Base-by-base conservation (phyloP, 2,329 filamentous ascomycete species). In the Lecanosticta acicola region DNA sequence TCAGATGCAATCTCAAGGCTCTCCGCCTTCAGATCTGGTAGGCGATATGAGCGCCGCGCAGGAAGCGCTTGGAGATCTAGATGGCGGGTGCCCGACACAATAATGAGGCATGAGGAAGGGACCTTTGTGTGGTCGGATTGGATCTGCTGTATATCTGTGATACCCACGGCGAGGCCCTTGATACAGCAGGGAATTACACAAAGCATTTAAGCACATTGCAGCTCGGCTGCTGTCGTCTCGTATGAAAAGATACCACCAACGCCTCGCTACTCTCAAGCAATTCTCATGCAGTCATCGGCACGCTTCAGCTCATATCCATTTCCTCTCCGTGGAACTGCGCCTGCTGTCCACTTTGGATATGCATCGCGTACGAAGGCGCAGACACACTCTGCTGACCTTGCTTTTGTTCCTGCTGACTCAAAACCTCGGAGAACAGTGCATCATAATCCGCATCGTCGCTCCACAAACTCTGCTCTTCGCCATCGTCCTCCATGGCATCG, bases 1-100 rank as follows among this genome's bases (percentile, higher is more conserved):
- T 47, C 61, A 96, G 91, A 98, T 98, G 93, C 93, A 98, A 90
- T 84, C 84, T 41, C 85, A 85, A 50, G 93, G 93, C 8, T 89
- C 87, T 16, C 93, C 93, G 36, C 93, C 93, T 0, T 77, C 87
- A 32, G 93, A 97, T 66, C 73, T 98, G 14, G 85, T 98, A 13
- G 91, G 90, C 45, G 88, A 95, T 63, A 85, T 94, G 79, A 82
- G 83, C 45, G 85, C 85, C 40, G 85, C 86, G 14, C 87, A 91
- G 62, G 87, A 91, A 54, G 73, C 74, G 24, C 65, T 77, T 5
- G 68, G 70, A 32, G 76, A 76, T 50, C 66, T 79, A 42, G 76
- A 81, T 39, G 68, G 72, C 24, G 78, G 80, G 32, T 85, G 81
- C 66, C 76, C 78, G 9, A 79, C 78, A 57, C 80, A 84, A 68